Percentiles rank a stretch among this genome's conserved stretches.
Evolutionary conservation across 2,329 filamentous ascomycete species (phyloP).

Genomic region (Venturia nashicola): DNA sequence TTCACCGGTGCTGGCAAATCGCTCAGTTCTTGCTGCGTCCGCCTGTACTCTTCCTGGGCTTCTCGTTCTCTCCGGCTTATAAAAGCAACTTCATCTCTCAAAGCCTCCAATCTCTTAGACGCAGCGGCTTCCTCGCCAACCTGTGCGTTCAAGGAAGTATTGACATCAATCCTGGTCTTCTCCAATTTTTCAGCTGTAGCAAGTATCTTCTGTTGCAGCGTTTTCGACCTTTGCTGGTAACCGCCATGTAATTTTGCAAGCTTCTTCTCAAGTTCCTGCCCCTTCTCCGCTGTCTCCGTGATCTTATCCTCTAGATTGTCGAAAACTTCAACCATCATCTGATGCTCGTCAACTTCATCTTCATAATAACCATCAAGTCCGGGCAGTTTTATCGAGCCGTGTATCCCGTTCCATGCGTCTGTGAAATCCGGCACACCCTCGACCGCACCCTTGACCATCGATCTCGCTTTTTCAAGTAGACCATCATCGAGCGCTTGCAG

Average conservation of each 20-base stretch:
- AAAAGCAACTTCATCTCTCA: conserved; percentile 74
- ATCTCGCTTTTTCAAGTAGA: conserved; percentile 59
- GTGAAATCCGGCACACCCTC: conserved; percentile 48
- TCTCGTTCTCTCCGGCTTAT: conserved; percentile 75
- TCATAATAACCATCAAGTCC: conserved; percentile 72
- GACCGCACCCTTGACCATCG: conserved; percentile 52
- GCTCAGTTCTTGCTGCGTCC: conserved; percentile 62
- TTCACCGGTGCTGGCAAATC: conserved; percentile 3
- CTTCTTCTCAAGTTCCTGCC: conserved; percentile 88
- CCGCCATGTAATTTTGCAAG: conserved; percentile 77
- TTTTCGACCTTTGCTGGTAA: conserved; percentile 77
- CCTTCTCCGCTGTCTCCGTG: conserved; percentile 60
- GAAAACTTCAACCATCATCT: conserved; percentile 58
- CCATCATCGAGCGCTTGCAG: conserved; percentile 58
- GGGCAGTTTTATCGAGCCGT: conserved; percentile 44
- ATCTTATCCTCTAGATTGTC: conserved; percentile 64
- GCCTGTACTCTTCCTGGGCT: conserved; percentile 75
- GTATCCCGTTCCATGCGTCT: conserved; percentile 38
- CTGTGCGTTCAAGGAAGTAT: conserved; percentile 62
- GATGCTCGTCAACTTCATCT: conserved; percentile 57
- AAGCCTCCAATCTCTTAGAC: conserved; percentile 53
- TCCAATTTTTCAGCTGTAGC: conserved; percentile 64
- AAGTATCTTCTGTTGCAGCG: conserved; percentile 63
- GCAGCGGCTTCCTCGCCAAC: conserved; percentile 71
- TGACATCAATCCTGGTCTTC: conserved; percentile 58